phyloP scores from a whole-genome alignment of 2,329 filamentous ascomycete species.

The Talaromyces verruculosus region DNA sequence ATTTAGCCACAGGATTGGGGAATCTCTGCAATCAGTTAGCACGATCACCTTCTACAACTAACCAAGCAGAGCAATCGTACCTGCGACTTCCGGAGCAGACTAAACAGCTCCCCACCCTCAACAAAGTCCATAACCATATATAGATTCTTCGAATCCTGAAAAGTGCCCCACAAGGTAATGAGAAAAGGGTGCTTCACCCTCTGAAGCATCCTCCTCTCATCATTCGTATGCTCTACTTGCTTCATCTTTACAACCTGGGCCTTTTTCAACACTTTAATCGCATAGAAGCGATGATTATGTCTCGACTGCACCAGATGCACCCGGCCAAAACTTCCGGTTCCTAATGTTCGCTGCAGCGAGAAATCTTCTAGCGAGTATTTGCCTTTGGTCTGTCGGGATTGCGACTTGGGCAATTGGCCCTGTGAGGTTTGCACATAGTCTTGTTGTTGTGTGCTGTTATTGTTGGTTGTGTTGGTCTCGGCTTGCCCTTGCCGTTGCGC shows the following conservation, averaged over 20 bases:
- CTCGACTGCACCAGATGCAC: constrained; percentile 97
- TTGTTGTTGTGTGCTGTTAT: not conserved
- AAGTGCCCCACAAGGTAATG: constrained; percentile 97
- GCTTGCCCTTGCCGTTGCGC: not conserved
- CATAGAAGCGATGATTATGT: constrained; percentile 97
- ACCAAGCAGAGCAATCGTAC: no score
- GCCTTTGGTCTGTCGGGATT: constrained; percentile 48
- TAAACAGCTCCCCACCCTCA: constrained; percentile 96
- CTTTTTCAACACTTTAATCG: constrained; percentile 98
- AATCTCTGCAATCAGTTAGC: constrained; percentile 70
- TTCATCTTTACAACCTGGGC: constrained; percentile 99
- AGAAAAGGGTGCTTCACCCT: constrained; percentile 97
- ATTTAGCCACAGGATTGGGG: constrained; percentile 97
- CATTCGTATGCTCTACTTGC: constrained; percentile 98
- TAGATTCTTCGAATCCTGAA: constrained; percentile 89
- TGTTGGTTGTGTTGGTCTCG: not conserved
- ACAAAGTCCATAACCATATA: constrained; percentile 99
- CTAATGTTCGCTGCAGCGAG: constrained; percentile 82
- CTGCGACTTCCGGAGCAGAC: constrained; percentile 86
- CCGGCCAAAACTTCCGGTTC: constrained; percentile 93
- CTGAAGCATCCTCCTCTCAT: constrained; percentile 92
- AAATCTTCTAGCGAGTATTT: constrained; percentile 96
- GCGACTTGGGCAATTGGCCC: constrained; percentile 23
- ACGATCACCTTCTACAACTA: no score
- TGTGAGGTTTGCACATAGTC: constrained; percentile 19